Evolutionary conservation across 2,329 filamentous ascomycete species (phyloP), one percentile per base, ranked within the genome.

Genomic region (Sporothrix inflata): DNA sequence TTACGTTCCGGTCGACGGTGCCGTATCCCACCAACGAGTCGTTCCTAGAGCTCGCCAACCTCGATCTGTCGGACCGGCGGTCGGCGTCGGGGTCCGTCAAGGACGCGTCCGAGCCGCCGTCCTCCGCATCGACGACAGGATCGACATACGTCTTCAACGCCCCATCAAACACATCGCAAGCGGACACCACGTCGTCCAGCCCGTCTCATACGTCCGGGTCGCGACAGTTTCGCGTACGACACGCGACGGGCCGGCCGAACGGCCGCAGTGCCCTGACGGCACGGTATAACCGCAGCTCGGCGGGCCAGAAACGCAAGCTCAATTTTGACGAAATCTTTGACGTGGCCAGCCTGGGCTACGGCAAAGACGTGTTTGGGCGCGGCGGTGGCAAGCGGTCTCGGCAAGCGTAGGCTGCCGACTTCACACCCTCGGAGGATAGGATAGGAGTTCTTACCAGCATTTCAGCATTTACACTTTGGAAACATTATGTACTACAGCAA

Each of bases 241-340:
- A 75, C 51, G 60, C 67, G 8, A 69, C 74, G 49, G 74, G 76
- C 60, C 73, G 76, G 19, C 69, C 74, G 2, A 76, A 78, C 51
- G 75, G 76, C n/a, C 78, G 76, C 30, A 74, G 74, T 24, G 77
- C 80, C 49, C 49, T 77, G 65, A 71, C 78, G 8, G 74, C 79
- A 38, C 84, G 86, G 65, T 81, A 92, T 9, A 89, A 89, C 4
- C 86, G 86, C 73, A 89, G 88, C 40, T 55, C 60, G 7, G 88
- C 91, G 9, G 92, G 92, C 1, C 86, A 89, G 76, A 95, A 95
- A 80, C 87, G 92, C 55, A 88, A 91, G 77, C 86, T 93, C 76
- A 91, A 92, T 76, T 87, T 92, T 77, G 88, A 89, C 30, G 92
- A 94, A 77, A 90, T 94, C 70, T 94, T 94, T 78, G 91, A 93